Conservation (phyloP, 352 stramenopile genomes). For the Plasmopara halstedii region DNA sequence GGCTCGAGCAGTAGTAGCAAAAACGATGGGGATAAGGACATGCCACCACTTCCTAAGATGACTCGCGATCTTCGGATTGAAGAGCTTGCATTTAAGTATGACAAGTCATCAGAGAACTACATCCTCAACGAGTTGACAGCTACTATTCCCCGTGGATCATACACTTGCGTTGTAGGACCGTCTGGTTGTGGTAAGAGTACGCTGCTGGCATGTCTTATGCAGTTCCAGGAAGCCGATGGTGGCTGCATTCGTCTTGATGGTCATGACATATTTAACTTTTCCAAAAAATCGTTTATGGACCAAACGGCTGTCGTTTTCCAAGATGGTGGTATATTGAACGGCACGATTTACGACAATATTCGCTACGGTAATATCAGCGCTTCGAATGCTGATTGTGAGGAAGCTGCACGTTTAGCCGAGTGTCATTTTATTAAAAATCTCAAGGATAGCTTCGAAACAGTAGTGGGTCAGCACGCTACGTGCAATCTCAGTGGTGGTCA, state of each 20-base stretch:
- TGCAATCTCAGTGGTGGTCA: conserved; percentile 82
- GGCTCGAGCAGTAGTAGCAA: conserved; percentile 17
- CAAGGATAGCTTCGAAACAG: conserved; percentile 74
- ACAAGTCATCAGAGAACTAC: conserved; percentile 78
- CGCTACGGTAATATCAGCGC: conserved; percentile 69
- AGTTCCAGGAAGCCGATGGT: conserved; percentile 80
- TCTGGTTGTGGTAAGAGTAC: conserved; percentile 86
- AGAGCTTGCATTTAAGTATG: conserved; percentile 83
- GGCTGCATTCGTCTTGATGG: conserved; percentile 75
- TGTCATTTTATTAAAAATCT: conserved; percentile 80
- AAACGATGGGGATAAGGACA: conserved; percentile 51
- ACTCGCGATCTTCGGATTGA: conserved; percentile 68
- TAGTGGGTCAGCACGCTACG: conserved; percentile 83
- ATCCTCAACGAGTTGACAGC: conserved; percentile 68
- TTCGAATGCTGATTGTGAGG: conserved; percentile 73
- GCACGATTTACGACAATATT: conserved; percentile 85
- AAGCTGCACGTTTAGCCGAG: conserved; percentile 70
- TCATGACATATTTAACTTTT: conserved; percentile 83
- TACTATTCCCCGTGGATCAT: conserved; percentile 67
- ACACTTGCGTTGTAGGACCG: conserved; percentile 79
- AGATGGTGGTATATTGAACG: conserved; percentile 81
- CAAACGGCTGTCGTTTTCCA: conserved; percentile 85
- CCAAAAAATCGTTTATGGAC: conserved; percentile 81
- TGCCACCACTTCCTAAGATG: conserved; percentile 78
- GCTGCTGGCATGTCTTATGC: conserved; percentile 79